These are phyloP conservation scores for Moesziomyces sp. DNA, from an alignment of 1,284 basidiomycete genomes.

Conservation along the genomic window DNA sequence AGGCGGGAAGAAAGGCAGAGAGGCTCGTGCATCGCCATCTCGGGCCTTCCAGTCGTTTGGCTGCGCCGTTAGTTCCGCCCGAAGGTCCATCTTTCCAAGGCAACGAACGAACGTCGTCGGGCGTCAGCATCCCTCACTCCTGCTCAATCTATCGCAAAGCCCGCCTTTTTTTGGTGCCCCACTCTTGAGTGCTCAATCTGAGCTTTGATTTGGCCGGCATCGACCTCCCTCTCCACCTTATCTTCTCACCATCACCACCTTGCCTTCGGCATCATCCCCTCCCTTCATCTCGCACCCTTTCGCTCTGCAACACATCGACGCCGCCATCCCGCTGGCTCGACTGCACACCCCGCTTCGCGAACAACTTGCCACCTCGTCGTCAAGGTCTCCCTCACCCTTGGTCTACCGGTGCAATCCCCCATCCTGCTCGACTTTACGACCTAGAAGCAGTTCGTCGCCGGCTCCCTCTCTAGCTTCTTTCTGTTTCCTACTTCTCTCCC, in stretches of 20 bases:
- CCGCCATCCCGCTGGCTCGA: neutral
- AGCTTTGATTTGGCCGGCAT: neutral
- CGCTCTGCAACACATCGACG: neutral
- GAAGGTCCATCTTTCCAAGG: too few relatives aligned
- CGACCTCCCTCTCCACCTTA: slow-evolving; percentile 2
- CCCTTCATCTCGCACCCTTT: neutral
- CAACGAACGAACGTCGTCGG: too few relatives aligned
- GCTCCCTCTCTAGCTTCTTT: slow-evolving; percentile 25
- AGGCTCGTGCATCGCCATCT: neutral
- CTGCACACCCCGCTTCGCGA: neutral
- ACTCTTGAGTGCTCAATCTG: neutral
- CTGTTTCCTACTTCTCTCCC: neutral
- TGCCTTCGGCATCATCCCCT: slow-evolving; percentile 8
- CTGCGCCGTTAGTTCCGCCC: slow-evolving; percentile 22
- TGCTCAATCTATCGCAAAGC: too few relatives aligned
- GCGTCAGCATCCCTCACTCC: too few relatives aligned
- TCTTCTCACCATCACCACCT: slow-evolving; percentile 18
- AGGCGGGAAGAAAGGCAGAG: neutral
- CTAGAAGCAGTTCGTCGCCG: neutral
- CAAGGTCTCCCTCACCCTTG: slow-evolving; percentile 54
- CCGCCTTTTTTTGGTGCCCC: slow-evolving; percentile 9
- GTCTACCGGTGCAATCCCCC: slow-evolving; percentile 14
- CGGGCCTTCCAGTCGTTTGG: neutral
- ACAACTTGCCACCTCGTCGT: slow-evolving; percentile 13
- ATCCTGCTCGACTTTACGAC: slow-evolving; percentile 1